Conservation (phyloP, 306 rosid species). For the Cucurbita pepo region DNA sequence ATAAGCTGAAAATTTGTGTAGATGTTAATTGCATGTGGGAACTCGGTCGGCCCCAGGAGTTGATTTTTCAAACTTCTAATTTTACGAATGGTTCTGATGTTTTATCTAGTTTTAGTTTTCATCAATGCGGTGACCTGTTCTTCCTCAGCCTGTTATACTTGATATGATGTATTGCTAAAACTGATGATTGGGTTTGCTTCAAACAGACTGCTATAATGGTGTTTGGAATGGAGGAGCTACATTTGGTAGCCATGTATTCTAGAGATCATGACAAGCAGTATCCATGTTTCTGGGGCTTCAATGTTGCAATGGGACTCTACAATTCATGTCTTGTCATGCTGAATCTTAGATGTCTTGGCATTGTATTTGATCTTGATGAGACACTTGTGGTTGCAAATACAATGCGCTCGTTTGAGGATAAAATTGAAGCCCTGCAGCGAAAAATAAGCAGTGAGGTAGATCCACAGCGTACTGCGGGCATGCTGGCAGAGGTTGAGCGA, state of each 20-base stretch:
- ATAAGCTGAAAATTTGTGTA: neutral
- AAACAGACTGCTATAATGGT: constrained; percentile 88
- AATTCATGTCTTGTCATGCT: constrained; percentile 80
- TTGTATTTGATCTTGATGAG: constrained; percentile 97
- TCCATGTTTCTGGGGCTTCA: constrained; percentile 92
- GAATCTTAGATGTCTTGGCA: constrained; percentile 94
- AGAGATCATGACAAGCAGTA: constrained; percentile 37
- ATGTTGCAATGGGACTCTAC: constrained; percentile 59
- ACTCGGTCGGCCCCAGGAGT: neutral
- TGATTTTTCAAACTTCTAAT: neutral
- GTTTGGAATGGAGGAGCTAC: constrained; percentile 64
- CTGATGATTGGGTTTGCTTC: constrained; percentile 2
- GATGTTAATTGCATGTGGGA: neutral
- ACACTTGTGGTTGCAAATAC: constrained; percentile 96
- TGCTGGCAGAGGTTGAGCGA: constrained; percentile 80
- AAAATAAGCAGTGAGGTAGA: constrained; percentile 70
- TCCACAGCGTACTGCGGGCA: constrained; percentile 65
- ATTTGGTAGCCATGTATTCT: constrained; percentile 87
- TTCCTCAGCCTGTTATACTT: neutral
- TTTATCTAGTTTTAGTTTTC: neutral
- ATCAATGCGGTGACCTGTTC: neutral
- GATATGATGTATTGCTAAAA: constrained; percentile 2
- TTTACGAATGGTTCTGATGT: neutral
- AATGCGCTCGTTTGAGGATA: constrained; percentile 96
- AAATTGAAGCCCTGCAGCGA: constrained; percentile 87